Conservation (phyloP, 306 rosid species). For the Medicago lupulina region DNA sequence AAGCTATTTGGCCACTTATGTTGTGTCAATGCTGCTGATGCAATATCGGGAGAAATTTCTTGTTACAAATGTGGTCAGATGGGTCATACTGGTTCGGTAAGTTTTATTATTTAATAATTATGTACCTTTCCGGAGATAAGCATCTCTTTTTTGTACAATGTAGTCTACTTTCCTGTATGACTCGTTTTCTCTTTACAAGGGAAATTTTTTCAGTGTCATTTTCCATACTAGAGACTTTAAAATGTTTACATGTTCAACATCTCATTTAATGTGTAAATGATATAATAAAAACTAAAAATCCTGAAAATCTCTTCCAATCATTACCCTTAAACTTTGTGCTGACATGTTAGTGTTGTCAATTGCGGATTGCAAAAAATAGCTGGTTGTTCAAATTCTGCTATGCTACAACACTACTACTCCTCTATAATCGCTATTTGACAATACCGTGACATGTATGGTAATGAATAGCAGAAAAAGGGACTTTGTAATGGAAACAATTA, state of each 20-base stretch:
- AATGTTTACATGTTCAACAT: background rate
- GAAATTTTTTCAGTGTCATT: background rate
- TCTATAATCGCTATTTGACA: background rate
- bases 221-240: background rate
- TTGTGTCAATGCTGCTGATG: conserved; percentile 55
- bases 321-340: background rate
- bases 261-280: background rate
- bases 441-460: conserved; percentile 4
- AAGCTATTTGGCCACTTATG: conserved; percentile 86
- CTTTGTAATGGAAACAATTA: background rate
- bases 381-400: background rate
- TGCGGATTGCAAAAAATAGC: background rate
- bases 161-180: background rate
- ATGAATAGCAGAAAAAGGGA: background rate
- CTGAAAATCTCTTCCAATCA: conserved; percentile 13
- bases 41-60: conserved; percentile 57
- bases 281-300: background rate
- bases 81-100: conserved; percentile 95
- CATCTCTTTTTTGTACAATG: conserved; percentile 9
- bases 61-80: conserved; percentile 86
- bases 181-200: background rate
- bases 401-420: background rate
- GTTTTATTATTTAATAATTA: conserved; percentile 39
- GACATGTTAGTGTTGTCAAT: background rate
- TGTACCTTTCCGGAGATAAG: background rate